Evolutionary conservation across 2,329 filamentous ascomycete species (phyloP), one percentile per base, ranked within the genome.

Genomic region (Cytospora piceicola): DNA sequence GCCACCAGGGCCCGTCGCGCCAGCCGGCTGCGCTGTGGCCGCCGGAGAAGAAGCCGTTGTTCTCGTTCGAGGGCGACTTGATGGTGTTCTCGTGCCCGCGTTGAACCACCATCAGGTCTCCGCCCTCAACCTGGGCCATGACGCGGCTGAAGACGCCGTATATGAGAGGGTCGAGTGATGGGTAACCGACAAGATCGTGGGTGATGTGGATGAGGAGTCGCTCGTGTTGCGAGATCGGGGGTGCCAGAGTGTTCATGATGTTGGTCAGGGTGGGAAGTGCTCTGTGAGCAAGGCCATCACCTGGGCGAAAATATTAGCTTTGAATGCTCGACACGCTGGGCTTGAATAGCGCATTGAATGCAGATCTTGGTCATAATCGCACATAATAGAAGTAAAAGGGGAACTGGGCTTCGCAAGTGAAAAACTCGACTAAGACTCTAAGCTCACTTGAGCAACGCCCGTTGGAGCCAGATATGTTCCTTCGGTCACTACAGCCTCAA

Each of bases 71-170:
- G 1, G 71, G 66, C 82, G 88, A 87, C 52, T 85, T 84, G 34
- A 87, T 88, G 56, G 89, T 86, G 58, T 89, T 92, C 78, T 98
- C 95, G 68, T 93, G 91, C 24, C 95, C 95, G 46, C 94, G 91
- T 79, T 99, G 95, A 67, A 98, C 88, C 63, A 99, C 95, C 62
- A 98, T 85, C 22, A 99, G 84, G 73, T 98, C 95, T 63, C 95
- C 95, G 70, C 95, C 95, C 79, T 99, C 95, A 55, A 99, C 95
- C 80, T 99, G 95, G n/a, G 93, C 87, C 95, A 99, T 99, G 73
- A 99, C 94, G 61, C 93, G 90, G 63, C 91, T 91, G 81, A 99
- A 99, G 69, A 95, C 93, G 65, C 86, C 86, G 79, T 98, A 93
- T 72, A 98, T 92, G 63, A 97, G 85, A 22, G 94, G 93, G 75